Evolutionary conservation across 768 basidiomycete genomes (phyloP).

Genomic region (Tremella fuciformis): DNA sequence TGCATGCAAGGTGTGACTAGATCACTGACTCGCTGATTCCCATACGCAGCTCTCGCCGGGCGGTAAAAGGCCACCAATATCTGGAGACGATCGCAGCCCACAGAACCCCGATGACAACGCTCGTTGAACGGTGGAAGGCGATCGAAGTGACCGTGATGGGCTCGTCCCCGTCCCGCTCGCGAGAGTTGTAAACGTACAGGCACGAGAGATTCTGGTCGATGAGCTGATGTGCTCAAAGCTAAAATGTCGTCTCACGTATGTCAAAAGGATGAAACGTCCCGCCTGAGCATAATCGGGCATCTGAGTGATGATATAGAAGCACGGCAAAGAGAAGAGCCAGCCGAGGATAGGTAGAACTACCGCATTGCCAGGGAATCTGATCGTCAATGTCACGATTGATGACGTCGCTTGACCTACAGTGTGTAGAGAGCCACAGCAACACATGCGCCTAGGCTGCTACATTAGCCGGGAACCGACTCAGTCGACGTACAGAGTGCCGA

Average conservation of each 20-base stretch:
- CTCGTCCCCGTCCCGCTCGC: conserved; percentile 60
- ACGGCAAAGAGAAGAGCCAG: conserved; percentile 73
- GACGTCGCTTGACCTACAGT: conserved; percentile 40
- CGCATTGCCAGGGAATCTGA: conserved; percentile 69
- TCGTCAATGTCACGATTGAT: conserved; percentile 4
- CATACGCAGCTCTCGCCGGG: conserved; percentile 77
- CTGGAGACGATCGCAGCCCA: conserved; percentile 86
- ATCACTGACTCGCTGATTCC: conserved; percentile 75
- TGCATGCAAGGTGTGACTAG: background rate
- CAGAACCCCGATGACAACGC: conserved; percentile 79
- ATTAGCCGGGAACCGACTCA: conserved; percentile 6
- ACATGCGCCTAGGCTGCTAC: conserved; percentile 67
- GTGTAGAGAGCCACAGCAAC: conserved; percentile 71
- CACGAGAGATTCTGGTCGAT: conserved; percentile 72
- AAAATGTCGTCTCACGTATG: conserved; percentile 28
- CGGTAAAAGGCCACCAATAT: conserved; percentile 95
- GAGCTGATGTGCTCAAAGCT: conserved; percentile 70
- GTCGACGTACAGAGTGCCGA: conserved; percentile 72
- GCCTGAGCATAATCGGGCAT: conserved; percentile 41
- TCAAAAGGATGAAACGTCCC: conserved; percentile 41
- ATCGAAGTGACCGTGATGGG: conserved; percentile 61
- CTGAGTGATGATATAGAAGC: conserved; percentile 79
- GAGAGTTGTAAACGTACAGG: conserved; percentile 67
- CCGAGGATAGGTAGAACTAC: conserved; percentile 75
- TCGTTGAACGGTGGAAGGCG: conserved; percentile 70